Conservation (phyloP, 2,329 filamentous ascomycete species). For the Botrytis fabae region DNA sequence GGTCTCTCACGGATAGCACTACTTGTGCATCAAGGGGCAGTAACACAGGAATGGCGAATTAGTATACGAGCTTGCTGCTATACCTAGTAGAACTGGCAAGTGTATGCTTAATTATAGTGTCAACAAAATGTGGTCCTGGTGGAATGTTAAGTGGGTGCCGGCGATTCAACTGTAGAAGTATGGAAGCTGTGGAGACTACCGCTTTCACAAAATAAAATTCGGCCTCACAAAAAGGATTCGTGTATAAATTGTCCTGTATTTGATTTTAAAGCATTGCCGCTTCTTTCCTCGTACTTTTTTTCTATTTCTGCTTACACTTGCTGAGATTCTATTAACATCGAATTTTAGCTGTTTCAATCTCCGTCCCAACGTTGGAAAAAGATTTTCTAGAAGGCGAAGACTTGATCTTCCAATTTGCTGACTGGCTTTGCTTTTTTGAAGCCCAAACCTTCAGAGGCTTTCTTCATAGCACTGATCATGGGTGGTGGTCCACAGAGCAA, state of each 20-base stretch:
- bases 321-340: neutral
- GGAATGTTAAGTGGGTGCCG: too few species aligned
- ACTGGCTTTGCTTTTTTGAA: conserved; percentile 91
- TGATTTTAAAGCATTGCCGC: neutral
- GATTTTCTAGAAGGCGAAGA: conserved; percentile 80
- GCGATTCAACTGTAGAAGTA: too few species aligned
- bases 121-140: neutral
- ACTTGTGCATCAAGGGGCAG: neutral
- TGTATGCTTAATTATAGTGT: neutral
- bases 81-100: neutral
- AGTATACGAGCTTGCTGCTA: neutral
- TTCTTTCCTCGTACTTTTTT: neutral
- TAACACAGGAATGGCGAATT: neutral
- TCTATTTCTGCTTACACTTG: conserved; percentile 3
- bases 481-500: conserved; percentile 93
- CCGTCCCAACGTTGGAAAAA: neutral
- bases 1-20: neutral
- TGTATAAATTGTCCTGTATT: neutral
- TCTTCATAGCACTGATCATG: conserved; percentile 97
- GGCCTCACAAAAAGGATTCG: neutral
- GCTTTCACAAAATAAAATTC: neutral
- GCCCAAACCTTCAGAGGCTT: conserved; percentile 83
- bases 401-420: conserved; percentile 96
- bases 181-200: neutral
- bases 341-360: neutral